A percentile compares a stretch with the other conserved stretches of the same genome.
These are phyloP conservation scores for Globisporangium cystogenes DNA, from an alignment of 352 stramenopile species.

Conservation along the genomic window DNA sequence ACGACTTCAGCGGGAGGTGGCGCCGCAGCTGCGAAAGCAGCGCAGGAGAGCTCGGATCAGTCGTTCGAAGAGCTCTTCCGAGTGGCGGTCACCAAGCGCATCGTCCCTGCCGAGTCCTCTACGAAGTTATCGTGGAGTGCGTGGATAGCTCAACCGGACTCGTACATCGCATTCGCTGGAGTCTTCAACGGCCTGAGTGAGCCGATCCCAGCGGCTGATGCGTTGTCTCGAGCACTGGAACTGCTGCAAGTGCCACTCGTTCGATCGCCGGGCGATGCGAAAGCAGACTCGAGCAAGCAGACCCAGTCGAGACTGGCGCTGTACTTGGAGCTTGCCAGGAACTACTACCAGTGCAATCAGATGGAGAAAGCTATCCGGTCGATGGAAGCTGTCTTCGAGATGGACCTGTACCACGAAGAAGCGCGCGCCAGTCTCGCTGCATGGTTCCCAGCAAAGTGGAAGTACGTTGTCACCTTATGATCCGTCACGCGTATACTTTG, in stretches of 20 bases:
- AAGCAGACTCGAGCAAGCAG: slow-evolving; percentile 15
- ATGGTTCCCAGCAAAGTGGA: slow-evolving; percentile 75
- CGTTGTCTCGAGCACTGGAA: slow-evolving; percentile 42
- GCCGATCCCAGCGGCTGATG: slow-evolving; percentile 44
- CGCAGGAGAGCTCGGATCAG: slow-evolving; percentile 25
- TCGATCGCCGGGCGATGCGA: background rate
- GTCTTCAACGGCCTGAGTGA: slow-evolving; percentile 41
- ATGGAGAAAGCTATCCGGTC: slow-evolving; percentile 71
- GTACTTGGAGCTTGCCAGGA: slow-evolving; percentile 51
- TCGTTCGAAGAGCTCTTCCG: slow-evolving; percentile 49
- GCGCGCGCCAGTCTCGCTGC: slow-evolving; percentile 37
- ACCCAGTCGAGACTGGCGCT: slow-evolving; percentile 26
- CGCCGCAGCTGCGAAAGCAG: slow-evolving; percentile 11
- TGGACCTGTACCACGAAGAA: slow-evolving; percentile 50
- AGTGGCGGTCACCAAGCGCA: slow-evolving; percentile 1
- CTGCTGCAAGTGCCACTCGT: slow-evolving; percentile 24
- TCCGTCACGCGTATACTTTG: too few relatives aligned
- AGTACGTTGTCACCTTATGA: slow-evolving; percentile 22
- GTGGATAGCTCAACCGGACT: slow-evolving; percentile 34
- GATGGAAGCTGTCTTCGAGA: slow-evolving; percentile 60
- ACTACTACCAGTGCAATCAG: slow-evolving; percentile 71
- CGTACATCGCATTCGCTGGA: slow-evolving; percentile 41
- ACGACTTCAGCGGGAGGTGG: slow-evolving; percentile 10
- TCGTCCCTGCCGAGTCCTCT: slow-evolving; percentile 3
- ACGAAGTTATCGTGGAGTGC: slow-evolving; percentile 21